phyloP scores from a whole-genome alignment of 106 monocot species.

The Dendrobium catenatum region DNA sequence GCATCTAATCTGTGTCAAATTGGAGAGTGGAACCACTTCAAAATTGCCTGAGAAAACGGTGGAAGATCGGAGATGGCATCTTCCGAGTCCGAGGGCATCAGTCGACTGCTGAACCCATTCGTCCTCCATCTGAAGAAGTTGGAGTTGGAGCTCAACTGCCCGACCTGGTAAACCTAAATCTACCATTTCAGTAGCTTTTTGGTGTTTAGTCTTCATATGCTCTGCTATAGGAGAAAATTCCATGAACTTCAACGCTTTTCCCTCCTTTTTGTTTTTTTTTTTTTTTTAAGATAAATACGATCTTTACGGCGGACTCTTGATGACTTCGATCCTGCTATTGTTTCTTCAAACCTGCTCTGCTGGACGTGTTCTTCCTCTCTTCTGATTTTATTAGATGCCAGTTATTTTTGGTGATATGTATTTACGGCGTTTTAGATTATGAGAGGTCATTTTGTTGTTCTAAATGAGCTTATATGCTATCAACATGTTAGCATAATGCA shows the following conservation, averaged over 20 bases:
- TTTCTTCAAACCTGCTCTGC: neutral
- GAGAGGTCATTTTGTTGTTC: neutral
- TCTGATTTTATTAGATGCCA: neutral
- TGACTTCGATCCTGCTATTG: neutral
- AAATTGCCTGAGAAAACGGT: neutral
- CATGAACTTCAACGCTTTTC: neutral
- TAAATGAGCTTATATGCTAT: neutral
- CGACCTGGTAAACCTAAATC: constrained; percentile 9
- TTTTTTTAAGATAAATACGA: neutral
- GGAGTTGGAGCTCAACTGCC: constrained; percentile 9
- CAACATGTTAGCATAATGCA: neutral
- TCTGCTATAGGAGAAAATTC: neutral
- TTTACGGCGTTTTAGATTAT: neutral
- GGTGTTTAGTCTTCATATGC: neutral
- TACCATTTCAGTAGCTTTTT: neutral
- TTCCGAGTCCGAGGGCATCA: neutral
- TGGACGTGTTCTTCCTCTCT: neutral
- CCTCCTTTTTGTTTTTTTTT: neutral
- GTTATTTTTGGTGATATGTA: neutral
- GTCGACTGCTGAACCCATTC: constrained; percentile 3
- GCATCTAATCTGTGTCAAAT: neutral
- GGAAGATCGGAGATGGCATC: neutral
- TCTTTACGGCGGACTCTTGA: neutral
- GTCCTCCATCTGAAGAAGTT: constrained; percentile 5
- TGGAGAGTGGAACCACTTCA: neutral